Evolutionary conservation across 1,139 yeast genomes (phyloP).

Genomic region (Kodamaea sp.): DNA sequence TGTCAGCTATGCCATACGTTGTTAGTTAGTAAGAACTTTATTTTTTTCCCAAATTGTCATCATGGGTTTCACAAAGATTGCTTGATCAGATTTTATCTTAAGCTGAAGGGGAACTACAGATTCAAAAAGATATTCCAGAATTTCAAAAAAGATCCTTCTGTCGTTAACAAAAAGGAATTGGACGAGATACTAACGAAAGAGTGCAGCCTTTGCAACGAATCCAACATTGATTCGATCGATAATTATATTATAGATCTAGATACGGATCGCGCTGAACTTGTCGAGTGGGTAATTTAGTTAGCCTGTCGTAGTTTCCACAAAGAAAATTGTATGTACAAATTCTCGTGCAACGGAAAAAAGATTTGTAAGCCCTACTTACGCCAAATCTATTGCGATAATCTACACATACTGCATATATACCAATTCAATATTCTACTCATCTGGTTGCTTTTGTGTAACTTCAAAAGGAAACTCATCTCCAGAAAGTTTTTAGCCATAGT

Average conservation of each 20-base stretch:
- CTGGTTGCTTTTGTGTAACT: slow-evolving; percentile 3
- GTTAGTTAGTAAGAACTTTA: slow-evolving; percentile 70
- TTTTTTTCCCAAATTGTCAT: slow-evolving; percentile 80
- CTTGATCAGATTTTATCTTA: slow-evolving; percentile 57
- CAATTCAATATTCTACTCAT: no score
- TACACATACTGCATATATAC: no score
- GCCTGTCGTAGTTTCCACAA: no score
- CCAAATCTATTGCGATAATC: no score
- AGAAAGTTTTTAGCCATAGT: slow-evolving; percentile 6
- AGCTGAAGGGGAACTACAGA: slow-evolving; percentile 65
- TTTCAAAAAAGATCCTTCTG: slow-evolving; percentile 18
- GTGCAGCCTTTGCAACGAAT: slow-evolving; percentile 81
- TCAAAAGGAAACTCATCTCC: slow-evolving; percentile 7
- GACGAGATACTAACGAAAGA: slow-evolving; percentile 64
- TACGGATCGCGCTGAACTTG: slow-evolving; percentile 20
- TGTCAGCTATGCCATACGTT: slow-evolving; percentile 73
- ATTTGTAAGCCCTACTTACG: no score
- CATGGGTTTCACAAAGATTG: slow-evolving; percentile 93
- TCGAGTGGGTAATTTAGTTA: slow-evolving; percentile 28
- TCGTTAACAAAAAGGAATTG: slow-evolving; percentile 39
- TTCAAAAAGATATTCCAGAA: slow-evolving; percentile 52
- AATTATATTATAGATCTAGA: slow-evolving; percentile 34
- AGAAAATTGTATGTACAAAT: slow-evolving; percentile 1
- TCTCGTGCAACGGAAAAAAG: no score
- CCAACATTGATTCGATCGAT: slow-evolving; percentile 71